Base-by-base conservation (phyloP, 805 yeast genomes). In the Saturnispora galanensis region DNA sequence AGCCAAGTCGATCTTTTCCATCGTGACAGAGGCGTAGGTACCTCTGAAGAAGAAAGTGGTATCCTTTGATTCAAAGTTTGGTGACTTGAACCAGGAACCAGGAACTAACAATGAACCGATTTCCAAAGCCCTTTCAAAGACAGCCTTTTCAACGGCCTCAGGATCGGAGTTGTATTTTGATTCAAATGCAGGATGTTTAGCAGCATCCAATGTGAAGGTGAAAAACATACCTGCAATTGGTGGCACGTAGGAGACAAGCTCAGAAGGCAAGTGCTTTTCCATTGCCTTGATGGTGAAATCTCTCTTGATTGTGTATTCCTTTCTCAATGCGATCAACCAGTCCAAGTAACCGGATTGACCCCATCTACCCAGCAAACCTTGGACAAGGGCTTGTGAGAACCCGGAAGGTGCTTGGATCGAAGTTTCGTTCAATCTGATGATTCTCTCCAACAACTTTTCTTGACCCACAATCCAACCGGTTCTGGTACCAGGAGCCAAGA, bases 151-250 rank as follows among this genome's bases (percentile, higher is more conserved):
- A 46, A 84, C 81, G 60, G 77, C 73, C 37, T 68, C 51, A 41
- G 84, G 81, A 60, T 83, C 87, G 34, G 61, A 63, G 15, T 64
- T 72, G 49, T 59, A 77, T 53, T 77, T 79, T 17, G 78, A 68
- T 8, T 59, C 67, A 54, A 77, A 84, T 56, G 78, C 75, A 31
- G 95, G 95, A 61, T 88, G 96, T 61, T 78, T 75, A 16, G 87
- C 61, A 35, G 88, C 84, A 60, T 86, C 94, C 42, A 88, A 67
- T 21, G 67, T 65, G 47, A 84, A 72, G 47, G 88, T 81, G 66
- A 84, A 81, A 64, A 85, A 84, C 95, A 84, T 84, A 61, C 95
- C 95, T 2, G 94, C 94, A 37, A 75, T 77, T 32, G 95, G 95
- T 35, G 82, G 76, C 45, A 63, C 64, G 52, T 63, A 71, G 32